Conservation (phyloP, 805 yeast species). For the Pichia insulana region DNA sequence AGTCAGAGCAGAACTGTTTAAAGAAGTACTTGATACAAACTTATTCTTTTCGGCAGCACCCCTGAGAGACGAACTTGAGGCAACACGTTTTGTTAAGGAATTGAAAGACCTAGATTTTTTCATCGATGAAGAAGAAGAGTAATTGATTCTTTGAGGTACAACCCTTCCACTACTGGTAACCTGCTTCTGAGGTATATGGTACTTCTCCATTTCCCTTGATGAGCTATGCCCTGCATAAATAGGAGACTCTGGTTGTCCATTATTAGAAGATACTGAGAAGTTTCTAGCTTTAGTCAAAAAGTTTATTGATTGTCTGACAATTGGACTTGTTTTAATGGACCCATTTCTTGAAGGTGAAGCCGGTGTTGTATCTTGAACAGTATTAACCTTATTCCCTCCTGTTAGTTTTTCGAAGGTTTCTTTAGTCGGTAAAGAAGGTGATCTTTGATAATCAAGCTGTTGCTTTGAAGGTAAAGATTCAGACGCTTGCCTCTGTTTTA, state of each 20-base stretch:
- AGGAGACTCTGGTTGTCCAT: conserved; percentile 6
- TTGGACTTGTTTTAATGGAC: conserved; percentile 25
- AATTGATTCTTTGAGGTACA: conserved; percentile 38
- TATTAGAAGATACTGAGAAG: conserved; percentile 17
- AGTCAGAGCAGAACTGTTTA: conserved; percentile 35
- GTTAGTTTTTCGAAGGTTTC: conserved; percentile 11
- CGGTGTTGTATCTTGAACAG: background rate
- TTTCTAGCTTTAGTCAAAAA: conserved; percentile 26
- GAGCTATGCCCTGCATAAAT: conserved; percentile 7
- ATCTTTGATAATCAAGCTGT: conserved; percentile 4
- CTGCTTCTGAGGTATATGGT: conserved; percentile 28
- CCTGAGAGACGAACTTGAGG: conserved; percentile 26
- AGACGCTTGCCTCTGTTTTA: conserved; percentile 2
- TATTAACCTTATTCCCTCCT: background rate
- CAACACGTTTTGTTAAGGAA: conserved; percentile 32
- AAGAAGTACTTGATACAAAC: conserved; percentile 18
- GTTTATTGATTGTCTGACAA: conserved; percentile 30
- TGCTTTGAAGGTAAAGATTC: background rate
- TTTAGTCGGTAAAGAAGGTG: conserved; percentile 16
- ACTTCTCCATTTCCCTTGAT: conserved; percentile 24
- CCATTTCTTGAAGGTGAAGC: background rate
- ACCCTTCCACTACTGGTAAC: conserved; percentile 36
- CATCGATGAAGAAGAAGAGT: conserved; percentile 23
- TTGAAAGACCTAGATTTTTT: conserved; percentile 40
- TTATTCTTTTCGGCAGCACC: conserved; percentile 26